A percentile compares a stretch with the other conserved stretches of the same genome.
Conservation (phyloP, 2,329 filamentous ascomycete genomes). For the Lecanicillium sp. region DNA sequence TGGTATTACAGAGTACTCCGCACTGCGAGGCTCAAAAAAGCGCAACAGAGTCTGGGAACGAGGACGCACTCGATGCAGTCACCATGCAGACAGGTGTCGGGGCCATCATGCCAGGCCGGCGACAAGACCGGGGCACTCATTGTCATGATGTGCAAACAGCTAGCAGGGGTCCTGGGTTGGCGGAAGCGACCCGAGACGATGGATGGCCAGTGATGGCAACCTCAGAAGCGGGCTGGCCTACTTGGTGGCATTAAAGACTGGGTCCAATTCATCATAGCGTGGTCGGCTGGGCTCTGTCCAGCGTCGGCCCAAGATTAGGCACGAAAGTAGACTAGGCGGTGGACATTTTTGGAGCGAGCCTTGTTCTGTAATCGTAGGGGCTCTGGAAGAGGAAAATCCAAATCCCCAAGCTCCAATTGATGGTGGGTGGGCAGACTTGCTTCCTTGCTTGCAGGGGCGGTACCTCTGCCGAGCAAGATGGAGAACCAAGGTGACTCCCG, state of each 20-base stretch:
- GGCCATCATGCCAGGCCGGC: too few relatives aligned
- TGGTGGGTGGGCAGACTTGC: neutral
- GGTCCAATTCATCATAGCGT: slow-evolving; percentile 7
- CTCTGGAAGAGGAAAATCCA: slow-evolving; percentile 2
- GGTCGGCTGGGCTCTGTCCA: slow-evolving; percentile 6
- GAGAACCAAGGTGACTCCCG: too few relatives aligned
- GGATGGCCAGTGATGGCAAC: slow-evolving; percentile 2
- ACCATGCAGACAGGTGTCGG: too few relatives aligned
- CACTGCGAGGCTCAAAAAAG: too few relatives aligned
- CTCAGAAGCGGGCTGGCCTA: slow-evolving; percentile 1
- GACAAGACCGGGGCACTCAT: too few relatives aligned
- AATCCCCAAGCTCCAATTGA: neutral
- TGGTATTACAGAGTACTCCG: too few relatives aligned
- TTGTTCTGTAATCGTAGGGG: neutral
- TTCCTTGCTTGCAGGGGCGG: neutral
- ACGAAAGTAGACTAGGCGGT: slow-evolving; percentile 7
- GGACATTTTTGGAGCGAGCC: slow-evolving; percentile 5
- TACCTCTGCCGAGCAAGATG: neutral
- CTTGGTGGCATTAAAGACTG: slow-evolving; percentile 5
- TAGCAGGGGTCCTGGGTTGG: slow-evolving; percentile 6
- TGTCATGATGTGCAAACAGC: slow-evolving; percentile 1
- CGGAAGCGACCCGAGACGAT: slow-evolving; percentile 8
- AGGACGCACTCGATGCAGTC: too few relatives aligned
- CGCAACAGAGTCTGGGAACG: too few relatives aligned
- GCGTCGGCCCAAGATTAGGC: slow-evolving; percentile 8